Percentiles rank a stretch among this genome's conserved stretches.
phyloP scores from a whole-genome alignment of 192 early-diverging fungal genomes.

The Phlyctochytrium planicorne region DNA sequence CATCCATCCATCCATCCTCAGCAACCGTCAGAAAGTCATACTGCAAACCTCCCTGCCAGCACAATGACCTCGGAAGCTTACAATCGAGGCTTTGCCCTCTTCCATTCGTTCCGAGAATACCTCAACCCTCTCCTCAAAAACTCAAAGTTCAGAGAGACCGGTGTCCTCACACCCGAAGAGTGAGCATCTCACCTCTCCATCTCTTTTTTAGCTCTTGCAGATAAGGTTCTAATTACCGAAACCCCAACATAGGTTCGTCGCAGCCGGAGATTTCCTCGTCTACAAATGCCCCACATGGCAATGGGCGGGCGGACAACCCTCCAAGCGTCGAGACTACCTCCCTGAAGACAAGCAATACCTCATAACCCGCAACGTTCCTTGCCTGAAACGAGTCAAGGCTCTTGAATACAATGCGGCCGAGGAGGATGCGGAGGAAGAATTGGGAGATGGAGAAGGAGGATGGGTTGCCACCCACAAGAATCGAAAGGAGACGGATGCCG shows the following conservation, averaged over 20 bases:
- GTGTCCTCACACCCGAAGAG: slow-evolving; percentile 94
- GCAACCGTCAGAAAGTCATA: too few species aligned
- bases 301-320: slow-evolving; percentile 70
- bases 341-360: slow-evolving; percentile 88
- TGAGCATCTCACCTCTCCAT: slow-evolving; percentile 42
- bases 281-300: slow-evolving; percentile 99
- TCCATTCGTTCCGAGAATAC: slow-evolving; percentile 76
- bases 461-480: slow-evolving; percentile 86
- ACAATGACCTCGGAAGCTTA: not conserved
- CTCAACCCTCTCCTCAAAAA: slow-evolving; percentile 89
- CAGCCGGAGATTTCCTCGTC: slow-evolving; percentile 95
- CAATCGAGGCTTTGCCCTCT: slow-evolving; percentile 36
- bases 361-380: slow-evolving; percentile 94
- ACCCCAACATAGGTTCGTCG: slow-evolving; percentile 66
- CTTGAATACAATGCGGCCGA: slow-evolving; percentile 64
- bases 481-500: slow-evolving; percentile 14
- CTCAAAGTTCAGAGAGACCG: slow-evolving; percentile 94
- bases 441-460: slow-evolving; percentile 55
- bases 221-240: slow-evolving; percentile 10
- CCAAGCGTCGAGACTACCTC: slow-evolving; percentile 65
- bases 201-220: not conserved
- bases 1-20: too few species aligned
- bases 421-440: slow-evolving; percentile 33
- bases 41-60: too few species aligned
- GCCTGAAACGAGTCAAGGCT: slow-evolving; percentile 77